Evolutionary conservation across 768 basidiomycete species (phyloP).

Genomic region (Tulasnella sp.): DNA sequence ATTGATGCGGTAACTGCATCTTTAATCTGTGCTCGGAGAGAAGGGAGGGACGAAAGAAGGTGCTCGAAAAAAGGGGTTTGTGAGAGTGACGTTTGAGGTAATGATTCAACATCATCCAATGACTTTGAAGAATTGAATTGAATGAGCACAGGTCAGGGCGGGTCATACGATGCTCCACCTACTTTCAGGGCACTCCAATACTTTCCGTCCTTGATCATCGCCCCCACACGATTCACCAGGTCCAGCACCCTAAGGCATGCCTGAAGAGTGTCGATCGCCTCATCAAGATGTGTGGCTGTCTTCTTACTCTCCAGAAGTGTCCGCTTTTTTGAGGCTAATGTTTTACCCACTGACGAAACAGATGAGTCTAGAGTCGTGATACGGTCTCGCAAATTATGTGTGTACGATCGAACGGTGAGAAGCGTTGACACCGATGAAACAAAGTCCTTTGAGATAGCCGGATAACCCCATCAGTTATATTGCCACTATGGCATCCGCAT

Average conservation of each 20-base stretch:
- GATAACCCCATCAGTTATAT: not conserved
- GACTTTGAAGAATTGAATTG: constrained; percentile 44
- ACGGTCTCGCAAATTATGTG: constrained; percentile 81
- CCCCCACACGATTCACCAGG: constrained; percentile 79
- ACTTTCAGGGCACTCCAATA: constrained; percentile 96
- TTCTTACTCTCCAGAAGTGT: constrained; percentile 79
- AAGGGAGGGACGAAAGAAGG: constrained; percentile 82
- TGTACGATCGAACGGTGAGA: constrained; percentile 91
- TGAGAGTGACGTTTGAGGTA: constrained; percentile 77
- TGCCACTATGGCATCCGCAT: not conserved
- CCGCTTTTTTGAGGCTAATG: constrained; percentile 88
- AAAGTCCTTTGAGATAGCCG: constrained; percentile 49
- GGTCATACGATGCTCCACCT: constrained; percentile 26
- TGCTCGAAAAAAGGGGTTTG: constrained; percentile 90
- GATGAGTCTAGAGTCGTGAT: constrained; percentile 80
- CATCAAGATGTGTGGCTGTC: constrained; percentile 88
- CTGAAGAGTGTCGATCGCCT: constrained; percentile 91
- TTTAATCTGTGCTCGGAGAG: constrained; percentile 76
- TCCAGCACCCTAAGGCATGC: constrained; percentile 86
- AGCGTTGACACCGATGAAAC: constrained; percentile 94
- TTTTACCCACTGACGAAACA: constrained; percentile 76
- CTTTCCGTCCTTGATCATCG: constrained; percentile 86
- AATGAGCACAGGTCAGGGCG: constrained; percentile 16
- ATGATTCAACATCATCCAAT: constrained; percentile 84
- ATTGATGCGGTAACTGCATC: constrained; percentile 87